Conservation (phyloP, 768 basidiomycete species). For the Pulveroboletus sp. region DNA sequence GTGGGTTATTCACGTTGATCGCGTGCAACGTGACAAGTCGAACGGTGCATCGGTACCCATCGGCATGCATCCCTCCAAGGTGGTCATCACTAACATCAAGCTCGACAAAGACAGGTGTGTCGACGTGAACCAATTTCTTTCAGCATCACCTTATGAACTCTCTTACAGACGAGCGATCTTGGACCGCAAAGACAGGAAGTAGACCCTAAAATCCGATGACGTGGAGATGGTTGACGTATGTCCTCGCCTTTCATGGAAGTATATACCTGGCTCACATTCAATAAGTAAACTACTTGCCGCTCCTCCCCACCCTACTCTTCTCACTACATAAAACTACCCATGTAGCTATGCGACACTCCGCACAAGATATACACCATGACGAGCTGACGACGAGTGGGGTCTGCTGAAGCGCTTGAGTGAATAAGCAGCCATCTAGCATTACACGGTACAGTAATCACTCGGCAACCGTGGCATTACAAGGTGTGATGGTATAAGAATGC, state of each 20-base stretch:
- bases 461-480: not conserved
- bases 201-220: conserved; percentile 51
- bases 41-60: conserved; percentile 93
- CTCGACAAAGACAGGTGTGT: conserved; percentile 82
- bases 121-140: not conserved
- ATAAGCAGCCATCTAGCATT: conserved; percentile 4
- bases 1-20: conserved; percentile 98
- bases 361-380: conserved; percentile 55
- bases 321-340: conserved; percentile 45
- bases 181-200: conserved; percentile 81
- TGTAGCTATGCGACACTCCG: conserved; percentile 58
- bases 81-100: conserved; percentile 90
- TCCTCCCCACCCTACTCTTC: conserved; percentile 6
- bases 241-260: conserved; percentile 20
- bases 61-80: conserved; percentile 95
- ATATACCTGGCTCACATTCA: conserved; percentile 9
- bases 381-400: conserved; percentile 6
- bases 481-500: conserved; percentile 10
- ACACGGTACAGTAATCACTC: conserved; percentile 12
- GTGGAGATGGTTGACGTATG: conserved; percentile 80
- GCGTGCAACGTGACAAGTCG: conserved; percentile 95
- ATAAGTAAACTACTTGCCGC: conserved; percentile 21
- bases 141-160: conserved; percentile 2
- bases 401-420: conserved; percentile 3
- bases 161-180: conserved; percentile 68